Evolutionary conservation across 2,329 filamentous ascomycete species (phyloP).

Genomic region (Stachybotrys echinatus): DNA sequence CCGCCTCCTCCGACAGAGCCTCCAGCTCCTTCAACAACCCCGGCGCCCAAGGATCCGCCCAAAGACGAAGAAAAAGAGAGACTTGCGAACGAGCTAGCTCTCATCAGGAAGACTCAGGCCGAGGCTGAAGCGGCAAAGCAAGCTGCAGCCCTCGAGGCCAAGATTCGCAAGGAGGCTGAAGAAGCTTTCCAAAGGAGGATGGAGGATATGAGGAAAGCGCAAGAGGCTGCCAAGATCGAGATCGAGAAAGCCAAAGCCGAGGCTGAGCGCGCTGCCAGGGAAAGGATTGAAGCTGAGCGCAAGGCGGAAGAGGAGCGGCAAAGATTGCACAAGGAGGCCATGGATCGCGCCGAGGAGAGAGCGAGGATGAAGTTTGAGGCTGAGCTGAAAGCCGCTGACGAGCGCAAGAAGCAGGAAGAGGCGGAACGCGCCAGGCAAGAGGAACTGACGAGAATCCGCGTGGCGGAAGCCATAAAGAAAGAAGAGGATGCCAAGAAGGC

Average conservation of each 20-base stretch:
- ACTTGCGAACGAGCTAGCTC: conserved; percentile 55
- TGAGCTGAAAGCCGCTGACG: conserved; percentile 37
- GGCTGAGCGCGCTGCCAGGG: conserved; percentile 37
- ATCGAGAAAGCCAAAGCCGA: conserved; percentile 41
- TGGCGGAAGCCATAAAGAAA: conserved; percentile 36
- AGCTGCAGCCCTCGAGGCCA: conserved; percentile 36
- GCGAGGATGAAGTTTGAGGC: conserved; percentile 32
- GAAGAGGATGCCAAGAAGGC: conserved; percentile 35
- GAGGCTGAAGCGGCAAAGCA: conserved; percentile 39
- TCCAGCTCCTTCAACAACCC: conserved; percentile 31
- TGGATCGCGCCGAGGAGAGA: conserved; percentile 29
- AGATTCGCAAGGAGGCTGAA: conserved; percentile 42
- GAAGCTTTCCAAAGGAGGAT: conserved; percentile 33
- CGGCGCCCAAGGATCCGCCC: conserved; percentile 33
- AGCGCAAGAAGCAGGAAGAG: conserved; percentile 32
- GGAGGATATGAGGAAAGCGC: conserved; percentile 33
- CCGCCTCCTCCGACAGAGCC: conserved; percentile 37
- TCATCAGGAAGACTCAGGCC: conserved; percentile 40
- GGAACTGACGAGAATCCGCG: conserved; percentile 35
- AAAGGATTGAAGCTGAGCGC: conserved; percentile 37
- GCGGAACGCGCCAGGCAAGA: conserved; percentile 38
- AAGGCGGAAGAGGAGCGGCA: conserved; percentile 42
- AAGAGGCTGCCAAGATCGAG: conserved; percentile 41
- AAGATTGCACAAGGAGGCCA: conserved; percentile 26
- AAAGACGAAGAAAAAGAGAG: conserved; percentile 53